Percentiles rank a stretch among this genome's conserved stretches.
Conservation (phyloP, 2,329 filamentous ascomycete genomes). For the Neofusicoccum kwambonambiense region DNA sequence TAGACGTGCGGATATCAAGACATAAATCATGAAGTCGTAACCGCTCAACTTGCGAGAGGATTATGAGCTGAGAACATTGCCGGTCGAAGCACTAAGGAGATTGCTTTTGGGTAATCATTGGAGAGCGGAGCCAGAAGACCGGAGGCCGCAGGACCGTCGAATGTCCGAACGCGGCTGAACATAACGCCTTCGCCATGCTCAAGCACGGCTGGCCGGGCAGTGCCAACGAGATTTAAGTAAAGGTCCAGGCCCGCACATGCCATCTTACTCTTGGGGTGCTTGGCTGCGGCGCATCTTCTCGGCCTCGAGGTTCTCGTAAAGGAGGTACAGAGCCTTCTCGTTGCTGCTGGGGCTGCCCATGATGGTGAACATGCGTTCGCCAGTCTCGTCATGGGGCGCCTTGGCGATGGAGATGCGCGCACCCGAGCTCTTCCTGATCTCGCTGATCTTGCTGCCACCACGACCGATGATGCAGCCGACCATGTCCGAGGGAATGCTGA, state of each 20-base stretch:
- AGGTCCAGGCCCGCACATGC: neutral
- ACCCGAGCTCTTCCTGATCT: constrained; percentile 95
- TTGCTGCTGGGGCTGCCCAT: constrained; percentile 93
- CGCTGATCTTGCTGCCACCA: constrained; percentile 93
- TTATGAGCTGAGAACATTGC: constrained; percentile 33
- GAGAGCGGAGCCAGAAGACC: constrained; percentile 16
- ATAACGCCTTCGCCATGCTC: constrained; percentile 12
- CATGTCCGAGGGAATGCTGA: constrained; percentile 99
- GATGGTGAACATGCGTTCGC: constrained; percentile 99
- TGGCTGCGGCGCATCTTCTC: constrained; percentile 98
- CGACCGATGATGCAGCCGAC: constrained; percentile 98
- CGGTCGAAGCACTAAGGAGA: constrained; percentile 33
- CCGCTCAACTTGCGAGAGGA: constrained; percentile 40
- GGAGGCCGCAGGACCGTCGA: constrained; percentile 14
- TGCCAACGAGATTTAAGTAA: neutral
- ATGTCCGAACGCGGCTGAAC: constrained; percentile 17
- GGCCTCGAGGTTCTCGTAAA: constrained; percentile 98
- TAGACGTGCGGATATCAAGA: constrained; percentile 36
- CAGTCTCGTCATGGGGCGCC: constrained; percentile 92
- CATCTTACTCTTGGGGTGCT: constrained; percentile 56
- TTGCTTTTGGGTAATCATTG: constrained; percentile 30
- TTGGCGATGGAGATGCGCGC: constrained; percentile 98
- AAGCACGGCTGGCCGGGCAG: constrained; percentile 1
- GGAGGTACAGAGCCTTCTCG: constrained; percentile 89
- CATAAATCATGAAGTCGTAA: constrained; percentile 45